Percentiles rank a stretch among this genome's conserved stretches.
These are phyloP conservation scores for Pythium volutum DNA, from an alignment of 352 stramenopile species.

Conservation along the genomic window DNA sequence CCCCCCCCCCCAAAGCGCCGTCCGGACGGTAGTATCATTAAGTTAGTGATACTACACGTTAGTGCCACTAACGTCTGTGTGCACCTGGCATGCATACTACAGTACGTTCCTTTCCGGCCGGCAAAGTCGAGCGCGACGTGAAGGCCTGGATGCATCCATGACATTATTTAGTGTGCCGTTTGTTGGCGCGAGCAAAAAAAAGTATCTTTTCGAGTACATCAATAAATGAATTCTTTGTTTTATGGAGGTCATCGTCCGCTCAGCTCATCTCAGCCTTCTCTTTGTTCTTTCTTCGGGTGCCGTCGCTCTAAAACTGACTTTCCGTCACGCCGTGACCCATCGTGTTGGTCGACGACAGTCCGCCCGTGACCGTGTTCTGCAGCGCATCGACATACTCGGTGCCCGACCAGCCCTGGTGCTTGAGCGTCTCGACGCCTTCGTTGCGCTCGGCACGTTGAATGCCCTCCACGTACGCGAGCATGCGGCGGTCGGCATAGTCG, in stretches of 20 bases:
- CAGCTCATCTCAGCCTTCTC: too few species aligned
- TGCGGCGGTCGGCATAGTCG: conserved; percentile 87
- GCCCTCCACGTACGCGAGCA: conserved; percentile 96
- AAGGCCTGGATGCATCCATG: too few species aligned
- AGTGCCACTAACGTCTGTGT: too few species aligned
- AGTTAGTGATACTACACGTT: too few species aligned
- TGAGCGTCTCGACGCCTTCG: conserved; percentile 94
- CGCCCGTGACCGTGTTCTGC: conserved; percentile 94
- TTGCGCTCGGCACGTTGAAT: conserved; percentile 95
- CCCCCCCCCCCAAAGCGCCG: too few species aligned
- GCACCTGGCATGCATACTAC: too few species aligned
- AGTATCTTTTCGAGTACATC: background rate
- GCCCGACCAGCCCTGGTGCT: conserved; percentile 97
- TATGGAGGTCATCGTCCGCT: background rate
- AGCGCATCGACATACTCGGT: conserved; percentile 96
- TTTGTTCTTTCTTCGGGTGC: background rate
- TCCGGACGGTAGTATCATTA: too few species aligned
- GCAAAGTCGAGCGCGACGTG: too few species aligned
- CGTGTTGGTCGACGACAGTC: conserved; percentile 94
- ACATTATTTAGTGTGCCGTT: too few species aligned
- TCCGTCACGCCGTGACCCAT: conserved; percentile 98
- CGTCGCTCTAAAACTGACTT: conserved; percentile 89
- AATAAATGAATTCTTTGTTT: background rate
- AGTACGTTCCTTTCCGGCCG: too few species aligned
- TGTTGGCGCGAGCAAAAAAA: too few species aligned